Conservation (phyloP, 257 asterid genomes). For the Solanum virginianum region DNA sequence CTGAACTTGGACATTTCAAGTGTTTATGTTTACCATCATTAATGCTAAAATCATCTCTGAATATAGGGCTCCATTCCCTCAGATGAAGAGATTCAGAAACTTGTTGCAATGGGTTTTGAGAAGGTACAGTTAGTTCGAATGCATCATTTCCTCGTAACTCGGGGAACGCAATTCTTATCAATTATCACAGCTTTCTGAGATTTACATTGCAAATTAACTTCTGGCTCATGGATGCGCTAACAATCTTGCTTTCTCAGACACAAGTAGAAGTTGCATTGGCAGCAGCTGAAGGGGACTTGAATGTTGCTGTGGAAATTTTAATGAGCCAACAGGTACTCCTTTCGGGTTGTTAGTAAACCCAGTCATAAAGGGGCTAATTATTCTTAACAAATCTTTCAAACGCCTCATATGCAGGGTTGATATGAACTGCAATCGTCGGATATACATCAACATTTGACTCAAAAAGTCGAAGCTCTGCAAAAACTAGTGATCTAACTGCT, state of each 20-base stretch:
- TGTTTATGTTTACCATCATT: background rate
- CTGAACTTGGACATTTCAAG: background rate
- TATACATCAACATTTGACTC: background rate
- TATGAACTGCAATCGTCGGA: background rate
- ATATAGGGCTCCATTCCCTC: constrained; percentile 41
- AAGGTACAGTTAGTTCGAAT: constrained; percentile 31
- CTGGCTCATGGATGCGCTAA: background rate
- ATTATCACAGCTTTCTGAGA: background rate
- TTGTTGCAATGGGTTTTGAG: constrained; percentile 94
- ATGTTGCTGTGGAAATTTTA: constrained; percentile 85
- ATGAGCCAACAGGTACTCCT: constrained; percentile 81
- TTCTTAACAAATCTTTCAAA: background rate
- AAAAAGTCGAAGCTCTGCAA: background rate
- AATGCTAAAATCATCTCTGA: background rate
- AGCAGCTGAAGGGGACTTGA: constrained; percentile 87
- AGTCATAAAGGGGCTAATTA: background rate
- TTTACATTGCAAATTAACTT: background rate
- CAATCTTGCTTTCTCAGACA: constrained; percentile 35
- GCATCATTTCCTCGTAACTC: background rate
- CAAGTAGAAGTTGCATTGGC: constrained; percentile 92
- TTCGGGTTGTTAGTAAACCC: background rate
- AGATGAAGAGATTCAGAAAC: constrained; percentile 65
- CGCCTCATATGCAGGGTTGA: background rate
- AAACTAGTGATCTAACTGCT: background rate
- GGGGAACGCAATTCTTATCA: background rate